Evolutionary conservation across 1,139 yeast species (phyloP), one percentile per base, ranked within the genome.

Genomic region (Nakaseomyces bracarensis): DNA sequence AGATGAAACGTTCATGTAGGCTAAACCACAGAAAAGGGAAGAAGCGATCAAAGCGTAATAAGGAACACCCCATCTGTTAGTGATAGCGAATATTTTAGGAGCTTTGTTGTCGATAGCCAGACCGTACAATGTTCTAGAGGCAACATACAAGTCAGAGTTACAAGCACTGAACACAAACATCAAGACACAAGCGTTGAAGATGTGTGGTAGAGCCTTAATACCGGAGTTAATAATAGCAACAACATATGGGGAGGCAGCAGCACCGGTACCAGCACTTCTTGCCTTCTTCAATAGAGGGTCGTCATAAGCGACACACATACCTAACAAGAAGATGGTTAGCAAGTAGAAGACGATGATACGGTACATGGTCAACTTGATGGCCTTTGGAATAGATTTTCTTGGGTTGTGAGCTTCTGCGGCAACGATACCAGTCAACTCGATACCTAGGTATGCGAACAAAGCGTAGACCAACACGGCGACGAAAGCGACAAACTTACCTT

Each of bases 361-460:
- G 71, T 75, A 81, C 60, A 83, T 77, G 20, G 87, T 82, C 61
- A 80, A 70, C 59, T 71, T 79, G 58, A 82, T 77, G 41, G 94
- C 93, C 60, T 75, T 77, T 54, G 91, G 91, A 51, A 83, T 79
- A 47, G 82, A 74, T 54, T 72, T 70, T 64, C 91, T 72, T 49
- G 93, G 93, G 61, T 82, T 76, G 51, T 73, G 70, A 46, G 87
- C 79, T 65, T 83, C 94, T 46, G 85, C 85, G 53, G 82, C 82
- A 15, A 86, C 79, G 53, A 82, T 75, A 59, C 78, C 80, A 37
- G 76, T 75, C 53, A 82, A 68, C 64, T 83, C 94, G n/a, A 86
- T 77, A 58, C 93, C 93, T 43, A 77, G 69, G 60, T 72, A 83
- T 22, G 86, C 83, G 57, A 82, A 82, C 9, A 81, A 79, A n/a